phyloP scores from a whole-genome alignment of 306 rosid species.

The Glycine tomentella region DNA sequence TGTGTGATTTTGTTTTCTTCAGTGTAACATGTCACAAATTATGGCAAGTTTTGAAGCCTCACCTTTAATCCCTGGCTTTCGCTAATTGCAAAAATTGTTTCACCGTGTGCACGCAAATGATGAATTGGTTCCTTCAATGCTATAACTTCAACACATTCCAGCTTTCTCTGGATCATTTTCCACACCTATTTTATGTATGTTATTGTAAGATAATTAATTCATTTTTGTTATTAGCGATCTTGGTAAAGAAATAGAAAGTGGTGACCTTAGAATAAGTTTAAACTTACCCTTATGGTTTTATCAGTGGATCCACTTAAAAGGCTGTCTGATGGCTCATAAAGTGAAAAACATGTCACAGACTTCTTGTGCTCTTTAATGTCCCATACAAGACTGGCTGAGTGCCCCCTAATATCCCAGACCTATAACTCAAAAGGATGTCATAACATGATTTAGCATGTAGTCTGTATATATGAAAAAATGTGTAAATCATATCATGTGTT shows the following conservation, averaged over 20 bases:
- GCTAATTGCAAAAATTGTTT: constrained; percentile 57
- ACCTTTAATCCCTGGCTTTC: constrained; percentile 71
- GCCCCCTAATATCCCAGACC: constrained; percentile 85
- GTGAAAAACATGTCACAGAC: constrained; percentile 78
- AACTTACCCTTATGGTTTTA: constrained; percentile 81
- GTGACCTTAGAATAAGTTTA: constrained; percentile 32
- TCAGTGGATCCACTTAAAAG: constrained; percentile 81
- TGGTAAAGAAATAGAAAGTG: constrained; percentile 41
- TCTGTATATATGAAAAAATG: constrained; percentile 26
- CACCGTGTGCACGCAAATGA: constrained; percentile 57
- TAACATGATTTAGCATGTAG: constrained; percentile 30
- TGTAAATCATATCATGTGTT: constrained; percentile 24
- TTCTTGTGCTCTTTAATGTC: constrained; percentile 74
- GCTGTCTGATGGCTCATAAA: constrained; percentile 63
- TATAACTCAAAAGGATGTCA: constrained; percentile 28
- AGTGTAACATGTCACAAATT: constrained; percentile 22
- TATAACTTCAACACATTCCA: constrained; percentile 77
- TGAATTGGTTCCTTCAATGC: constrained; percentile 67
- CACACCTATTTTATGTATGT: constrained; percentile 65
- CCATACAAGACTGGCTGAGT: constrained; percentile 76
- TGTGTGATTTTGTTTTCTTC: neutral
- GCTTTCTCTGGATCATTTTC: constrained; percentile 69
- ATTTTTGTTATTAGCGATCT: constrained; percentile 25
- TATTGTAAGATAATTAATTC: constrained; percentile 36
- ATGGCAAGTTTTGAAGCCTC: constrained; percentile 47